Evolutionary conservation across 1,139 yeast species (phyloP).

Genomic region (Yarrowia galli): DNA sequence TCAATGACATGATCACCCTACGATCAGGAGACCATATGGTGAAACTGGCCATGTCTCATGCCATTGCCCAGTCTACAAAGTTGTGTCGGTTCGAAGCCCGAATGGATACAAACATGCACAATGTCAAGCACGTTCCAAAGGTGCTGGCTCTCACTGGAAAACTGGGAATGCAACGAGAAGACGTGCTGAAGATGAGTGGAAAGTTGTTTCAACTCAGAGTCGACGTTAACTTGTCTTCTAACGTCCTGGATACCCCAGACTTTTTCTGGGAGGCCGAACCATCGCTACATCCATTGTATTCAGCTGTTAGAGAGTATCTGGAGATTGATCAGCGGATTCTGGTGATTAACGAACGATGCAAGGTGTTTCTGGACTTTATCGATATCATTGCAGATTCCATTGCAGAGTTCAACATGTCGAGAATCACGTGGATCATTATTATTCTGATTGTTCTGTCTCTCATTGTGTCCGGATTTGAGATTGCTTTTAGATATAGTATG

Average conservation of each 20-base stretch:
- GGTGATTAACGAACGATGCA: constrained; percentile 90
- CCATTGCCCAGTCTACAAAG: constrained; percentile 95
- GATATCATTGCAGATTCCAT: constrained; percentile 93
- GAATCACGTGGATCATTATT: constrained; percentile 91
- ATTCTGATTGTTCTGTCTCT: constrained; percentile 81
- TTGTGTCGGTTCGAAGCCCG: constrained; percentile 89
- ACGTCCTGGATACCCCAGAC: constrained; percentile 92
- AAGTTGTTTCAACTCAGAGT: constrained; percentile 86
- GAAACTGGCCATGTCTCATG: constrained; percentile 91
- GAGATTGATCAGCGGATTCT: constrained; percentile 95
- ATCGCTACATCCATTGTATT: constrained; percentile 87
- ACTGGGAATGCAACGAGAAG: constrained; percentile 78
- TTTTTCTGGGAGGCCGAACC: constrained; percentile 98
- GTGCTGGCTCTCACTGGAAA: constrained; percentile 89
- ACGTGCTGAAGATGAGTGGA: constrained; percentile 85
- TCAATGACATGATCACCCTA: constrained; percentile 91
- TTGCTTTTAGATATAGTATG: constrained; percentile 62
- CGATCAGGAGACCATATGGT: constrained; percentile 91
- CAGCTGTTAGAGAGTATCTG: constrained; percentile 87
- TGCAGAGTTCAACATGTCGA: constrained; percentile 88
- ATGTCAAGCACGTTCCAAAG: constrained; percentile 87
- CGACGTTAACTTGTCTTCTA: constrained; percentile 90
- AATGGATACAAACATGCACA: constrained; percentile 82
- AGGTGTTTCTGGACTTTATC: constrained; percentile 90
- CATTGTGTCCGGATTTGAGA: constrained; percentile 68